A percentile compares a stretch with the other conserved stretches of the same genome.
Evolutionary conservation across 371 early-diverging fungal species (phyloP).

Genomic region (Mucor irregularis): DNA sequence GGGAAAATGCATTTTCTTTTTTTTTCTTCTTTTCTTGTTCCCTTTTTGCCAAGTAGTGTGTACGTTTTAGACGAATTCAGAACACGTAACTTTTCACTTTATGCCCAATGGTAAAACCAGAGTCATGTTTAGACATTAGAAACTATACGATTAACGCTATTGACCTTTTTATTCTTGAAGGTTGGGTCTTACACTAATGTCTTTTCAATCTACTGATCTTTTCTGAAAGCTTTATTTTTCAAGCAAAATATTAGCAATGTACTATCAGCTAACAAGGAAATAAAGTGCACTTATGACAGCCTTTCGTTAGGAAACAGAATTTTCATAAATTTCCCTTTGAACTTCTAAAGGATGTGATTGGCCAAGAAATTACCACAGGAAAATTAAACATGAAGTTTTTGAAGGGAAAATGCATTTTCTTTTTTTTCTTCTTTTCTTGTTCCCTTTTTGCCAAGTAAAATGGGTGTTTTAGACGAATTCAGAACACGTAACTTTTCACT

Average conservation of each 20-base stretch:
- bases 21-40: conserved; percentile 3
- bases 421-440: conserved; percentile 6
- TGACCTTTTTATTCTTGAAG: conserved; percentile 13
- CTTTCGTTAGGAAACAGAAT: too few relatives aligned
- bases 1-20: conserved; percentile 1
- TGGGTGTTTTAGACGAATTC: conserved; percentile 48
- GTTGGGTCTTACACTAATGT: conserved; percentile 43
- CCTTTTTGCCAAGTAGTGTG: conserved; percentile 23
- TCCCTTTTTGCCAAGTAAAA: conserved; percentile 12
- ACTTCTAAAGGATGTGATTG: too few relatives aligned
- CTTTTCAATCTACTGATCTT: too few relatives aligned
- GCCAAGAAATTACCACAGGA: too few relatives aligned
- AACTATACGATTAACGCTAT: background rate
- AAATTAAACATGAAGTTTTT: too few relatives aligned
- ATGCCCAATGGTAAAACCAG: conserved; percentile 46
- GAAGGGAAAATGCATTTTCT: background rate
- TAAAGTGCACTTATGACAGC: too few relatives aligned
- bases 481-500: conserved; percentile 50
- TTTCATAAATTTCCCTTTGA: too few relatives aligned
- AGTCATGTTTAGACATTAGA: background rate
- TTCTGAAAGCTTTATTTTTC: too few relatives aligned
- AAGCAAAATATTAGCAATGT: too few relatives aligned
- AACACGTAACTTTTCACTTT: conserved; percentile 50
- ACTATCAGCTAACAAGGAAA: too few relatives aligned
- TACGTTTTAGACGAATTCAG: conserved; percentile 43